Percentiles rank a stretch among this genome's conserved stretches.
phyloP scores from a whole-genome alignment of 1,284 basidiomycete species.

The Microbotryum lychnidis-dioicae region DNA sequence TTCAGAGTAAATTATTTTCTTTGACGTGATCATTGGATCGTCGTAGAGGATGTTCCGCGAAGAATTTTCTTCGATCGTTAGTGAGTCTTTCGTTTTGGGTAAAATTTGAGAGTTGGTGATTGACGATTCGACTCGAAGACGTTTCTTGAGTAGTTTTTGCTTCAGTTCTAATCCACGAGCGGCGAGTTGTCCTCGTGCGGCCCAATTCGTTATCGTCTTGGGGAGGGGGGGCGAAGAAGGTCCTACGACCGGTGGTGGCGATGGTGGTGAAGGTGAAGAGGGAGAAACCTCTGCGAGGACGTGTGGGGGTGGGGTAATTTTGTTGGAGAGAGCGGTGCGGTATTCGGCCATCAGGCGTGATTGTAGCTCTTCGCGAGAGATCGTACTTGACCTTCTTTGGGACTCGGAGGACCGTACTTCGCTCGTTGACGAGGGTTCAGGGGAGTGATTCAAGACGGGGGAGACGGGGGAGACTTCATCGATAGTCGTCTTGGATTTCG shows the following conservation, averaged over 20 bases:
- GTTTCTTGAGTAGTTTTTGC: background rate
- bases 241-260: background rate
- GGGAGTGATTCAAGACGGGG: background rate
- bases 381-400: too few relatives aligned
- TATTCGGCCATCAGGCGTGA: conserved; percentile 26
- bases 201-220: conserved; percentile 19
- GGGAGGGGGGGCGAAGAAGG: conserved; percentile 2
- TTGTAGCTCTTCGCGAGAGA: conserved; percentile 12
- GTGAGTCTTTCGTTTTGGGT: background rate
- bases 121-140: background rate
- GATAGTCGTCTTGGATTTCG: background rate
- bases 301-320: background rate
- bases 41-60: background rate
- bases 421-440: background rate
- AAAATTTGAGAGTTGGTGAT: background rate
- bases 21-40: too few relatives aligned
- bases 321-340: conserved; percentile 15
- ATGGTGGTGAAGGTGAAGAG: background rate
- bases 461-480: background rate
- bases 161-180: background rate
- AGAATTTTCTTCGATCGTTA: background rate
- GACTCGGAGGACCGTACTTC: background rate
- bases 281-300: background rate
- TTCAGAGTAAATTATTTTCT: conserved; percentile 8
- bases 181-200: background rate